These are phyloP conservation scores for Tetrahymena thermophila DNA, from an alignment of 73 alveolate genomes.

Conservation along the genomic window DNA sequence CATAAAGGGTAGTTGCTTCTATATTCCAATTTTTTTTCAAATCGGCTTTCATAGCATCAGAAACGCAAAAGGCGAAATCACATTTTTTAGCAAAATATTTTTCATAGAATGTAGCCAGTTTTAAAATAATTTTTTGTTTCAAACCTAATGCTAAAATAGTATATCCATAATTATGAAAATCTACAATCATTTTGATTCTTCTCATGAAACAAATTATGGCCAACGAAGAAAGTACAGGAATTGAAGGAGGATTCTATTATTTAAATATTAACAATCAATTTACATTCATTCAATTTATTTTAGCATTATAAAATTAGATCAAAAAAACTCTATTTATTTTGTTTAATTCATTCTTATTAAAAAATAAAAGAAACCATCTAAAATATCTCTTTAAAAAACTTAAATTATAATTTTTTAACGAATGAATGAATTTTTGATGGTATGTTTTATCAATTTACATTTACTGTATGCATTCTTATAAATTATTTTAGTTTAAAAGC, in stretches of 20 bases:
- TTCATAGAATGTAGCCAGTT: conserved; percentile 79
- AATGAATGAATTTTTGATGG: too few relatives aligned
- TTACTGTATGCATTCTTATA: too few relatives aligned
- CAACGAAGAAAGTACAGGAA: conserved; percentile 77
- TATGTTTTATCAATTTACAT: too few relatives aligned
- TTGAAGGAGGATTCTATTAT: conserved; percentile 93
- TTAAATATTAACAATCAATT: too few relatives aligned
- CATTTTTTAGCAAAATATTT: conserved; percentile 68
- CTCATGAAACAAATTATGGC: conserved; percentile 49
- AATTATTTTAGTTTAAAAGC: too few relatives aligned
- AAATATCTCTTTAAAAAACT: not conserved
- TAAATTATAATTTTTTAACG: too few relatives aligned
- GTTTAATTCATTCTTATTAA: too few relatives aligned
- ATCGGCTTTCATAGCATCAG: conserved; percentile 64
- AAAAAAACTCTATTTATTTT: too few relatives aligned
- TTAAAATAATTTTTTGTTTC: conserved; percentile 57
- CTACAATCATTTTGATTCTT: conserved; percentile 67
- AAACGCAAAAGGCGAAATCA: conserved; percentile 86
- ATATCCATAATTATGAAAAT: conserved; percentile 98
- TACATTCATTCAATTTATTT: too few relatives aligned
- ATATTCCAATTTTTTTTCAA: conserved; percentile 36
- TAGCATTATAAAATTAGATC: too few relatives aligned
- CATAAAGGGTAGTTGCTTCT: conserved; percentile 34
- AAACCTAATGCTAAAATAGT: conserved; percentile 78
- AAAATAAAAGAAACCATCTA: conserved; percentile 45